A percentile compares a stretch with the other conserved stretches of the same genome.
phyloP scores from a whole-genome alignment of 768 basidiomycete genomes.

The Suillus hirtellus region DNA sequence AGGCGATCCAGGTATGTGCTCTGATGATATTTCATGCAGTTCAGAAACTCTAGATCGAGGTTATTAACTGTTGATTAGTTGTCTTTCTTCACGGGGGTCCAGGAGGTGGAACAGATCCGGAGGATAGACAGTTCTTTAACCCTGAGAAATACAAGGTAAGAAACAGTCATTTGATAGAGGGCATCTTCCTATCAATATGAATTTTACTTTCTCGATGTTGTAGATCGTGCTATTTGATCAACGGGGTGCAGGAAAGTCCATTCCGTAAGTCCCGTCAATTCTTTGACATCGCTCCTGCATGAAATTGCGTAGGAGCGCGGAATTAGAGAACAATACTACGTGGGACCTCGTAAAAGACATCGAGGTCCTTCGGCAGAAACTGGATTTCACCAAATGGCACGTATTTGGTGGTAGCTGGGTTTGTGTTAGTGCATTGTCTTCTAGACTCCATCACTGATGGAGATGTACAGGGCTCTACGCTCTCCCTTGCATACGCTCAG shows the following conservation, averaged over 20 bases:
- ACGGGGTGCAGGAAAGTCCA: conserved; percentile 84
- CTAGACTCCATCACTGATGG: not conserved
- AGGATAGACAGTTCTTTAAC: conserved; percentile 81
- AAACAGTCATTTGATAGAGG: not conserved
- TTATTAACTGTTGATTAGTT: conserved; percentile 40
- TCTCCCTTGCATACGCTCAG: conserved; percentile 85
- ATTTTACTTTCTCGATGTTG: not conserved
- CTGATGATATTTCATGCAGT: conserved; percentile 3
- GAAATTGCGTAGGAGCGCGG: conserved; percentile 57
- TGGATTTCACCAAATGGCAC: conserved; percentile 85
- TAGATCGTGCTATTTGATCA: conserved; percentile 90
- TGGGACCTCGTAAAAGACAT: conserved; percentile 93
- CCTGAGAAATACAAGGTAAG: conserved; percentile 79
- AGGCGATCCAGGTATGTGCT: conserved; percentile 62
- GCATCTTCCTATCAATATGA: conserved; percentile 5
- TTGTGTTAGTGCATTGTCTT: conserved; percentile 15
- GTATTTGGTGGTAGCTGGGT: conserved; percentile 97
- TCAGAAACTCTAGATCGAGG: not conserved
- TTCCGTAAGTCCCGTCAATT: conserved; percentile 55
- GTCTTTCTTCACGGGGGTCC: conserved; percentile 87
- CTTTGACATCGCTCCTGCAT: conserved; percentile 6
- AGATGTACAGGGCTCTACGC: conserved; percentile 69
- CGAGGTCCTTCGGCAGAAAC: conserved; percentile 75
- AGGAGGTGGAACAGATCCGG: conserved; percentile 69
- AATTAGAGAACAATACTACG: conserved; percentile 84